Evolutionary conservation across 352 stramenopile genomes (phyloP).

Genomic region (Globisporangium nunn): DNA sequence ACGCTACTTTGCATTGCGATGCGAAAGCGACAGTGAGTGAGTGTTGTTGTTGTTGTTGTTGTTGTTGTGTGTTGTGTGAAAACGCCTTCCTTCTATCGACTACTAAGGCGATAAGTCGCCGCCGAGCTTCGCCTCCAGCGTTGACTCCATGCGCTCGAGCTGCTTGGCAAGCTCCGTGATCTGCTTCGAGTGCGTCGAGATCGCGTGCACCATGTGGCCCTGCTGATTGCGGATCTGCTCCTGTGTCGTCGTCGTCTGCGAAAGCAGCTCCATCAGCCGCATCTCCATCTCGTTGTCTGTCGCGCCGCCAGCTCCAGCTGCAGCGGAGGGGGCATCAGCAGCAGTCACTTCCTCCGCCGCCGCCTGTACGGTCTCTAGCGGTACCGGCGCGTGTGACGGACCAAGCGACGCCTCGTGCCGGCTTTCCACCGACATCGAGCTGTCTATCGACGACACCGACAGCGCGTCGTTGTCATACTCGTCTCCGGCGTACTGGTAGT

Average conservation of each 20-base stretch:
- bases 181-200: conserved; percentile 70
- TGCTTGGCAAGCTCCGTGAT: conserved; percentile 75
- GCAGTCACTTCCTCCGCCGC: not conserved
- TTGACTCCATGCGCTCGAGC: conserved; percentile 71
- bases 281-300: conserved; percentile 66
- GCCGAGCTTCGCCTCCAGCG: conserved; percentile 50
- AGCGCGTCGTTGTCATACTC: conserved; percentile 12
- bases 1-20: no score
- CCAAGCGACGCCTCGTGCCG: conserved; percentile 1
- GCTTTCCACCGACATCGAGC: conserved; percentile 14
- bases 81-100: conserved; percentile 2
- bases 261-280: conserved; percentile 67
- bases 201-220: conserved; percentile 71
- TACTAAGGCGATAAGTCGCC: conserved; percentile 5
- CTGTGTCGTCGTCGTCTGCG: conserved; percentile 75
- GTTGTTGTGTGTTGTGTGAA: not conserved
- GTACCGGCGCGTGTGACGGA: not conserved
- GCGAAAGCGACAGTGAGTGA: not conserved
- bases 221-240: conserved; percentile 78
- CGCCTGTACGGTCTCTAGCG: not conserved
- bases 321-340: not conserved
- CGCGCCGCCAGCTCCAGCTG: conserved; percentile 1
- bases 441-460: conserved; percentile 16
- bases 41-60: no score
- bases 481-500: not conserved